phyloP scores from a whole-genome alignment of 345 rosid species.

The Carallia brachiata region DNA sequence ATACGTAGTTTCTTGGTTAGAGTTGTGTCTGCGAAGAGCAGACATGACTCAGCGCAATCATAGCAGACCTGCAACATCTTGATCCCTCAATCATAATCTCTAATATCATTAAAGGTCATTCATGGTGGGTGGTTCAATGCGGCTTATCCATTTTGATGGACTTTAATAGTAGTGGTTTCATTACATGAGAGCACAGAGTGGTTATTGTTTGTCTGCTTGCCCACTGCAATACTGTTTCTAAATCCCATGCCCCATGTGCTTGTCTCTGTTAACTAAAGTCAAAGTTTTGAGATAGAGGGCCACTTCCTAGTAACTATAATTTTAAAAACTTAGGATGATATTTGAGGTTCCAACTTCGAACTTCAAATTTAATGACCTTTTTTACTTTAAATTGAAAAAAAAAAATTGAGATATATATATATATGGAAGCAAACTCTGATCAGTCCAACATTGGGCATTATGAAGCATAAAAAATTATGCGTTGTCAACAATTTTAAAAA shows the following conservation, averaged over 20 bases:
- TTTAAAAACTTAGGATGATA: too few species aligned
- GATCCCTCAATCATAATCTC: constrained; percentile 53
- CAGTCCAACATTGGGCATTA: too few species aligned
- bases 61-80: constrained; percentile 63
- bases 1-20: constrained; percentile 35
- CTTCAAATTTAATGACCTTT: too few species aligned
- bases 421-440: too few species aligned
- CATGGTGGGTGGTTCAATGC: constrained; percentile 11
- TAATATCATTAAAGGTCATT: constrained; percentile 18
- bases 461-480: too few species aligned
- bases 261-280: constrained; percentile 16
- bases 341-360: too few species aligned
- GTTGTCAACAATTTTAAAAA: constrained; percentile 14
- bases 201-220: constrained; percentile 24
- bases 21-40: constrained; percentile 52
- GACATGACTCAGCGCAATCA: constrained; percentile 60
- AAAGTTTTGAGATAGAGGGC: neutral
- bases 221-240: neutral
- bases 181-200: neutral
- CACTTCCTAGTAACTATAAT: neutral
- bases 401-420: neutral
- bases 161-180: neutral
- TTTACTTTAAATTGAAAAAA: too few species aligned
- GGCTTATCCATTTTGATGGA: neutral
- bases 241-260: constrained; percentile 36